Evolutionary conservation across 1,284 basidiomycete species (phyloP), one percentile per base, ranked within the genome.

Genomic region (Tetrapyrgos nigripes): DNA sequence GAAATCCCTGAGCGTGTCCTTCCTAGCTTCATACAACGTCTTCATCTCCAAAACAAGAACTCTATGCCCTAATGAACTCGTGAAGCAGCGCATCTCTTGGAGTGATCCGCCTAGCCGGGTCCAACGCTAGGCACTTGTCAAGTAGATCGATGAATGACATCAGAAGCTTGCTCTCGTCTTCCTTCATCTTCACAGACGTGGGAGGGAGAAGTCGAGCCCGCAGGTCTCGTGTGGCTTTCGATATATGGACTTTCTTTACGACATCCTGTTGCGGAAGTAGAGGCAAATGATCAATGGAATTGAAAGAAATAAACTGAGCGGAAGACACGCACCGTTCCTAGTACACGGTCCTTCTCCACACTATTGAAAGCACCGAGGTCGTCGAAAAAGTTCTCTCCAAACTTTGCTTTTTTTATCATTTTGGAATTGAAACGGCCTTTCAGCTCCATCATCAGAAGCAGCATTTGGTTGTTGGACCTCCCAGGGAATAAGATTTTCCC

Each of bases 401-500:
- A 98, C 68, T 92, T 89, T 1, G 93, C 92, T 71, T 93, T 96
- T 76, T 97, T 97, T 72, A 98, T 91, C 86, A 96, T 89, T 75
- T 96, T 96, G 65, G 87, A 83, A 66, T 95, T 96, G 76, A 99
- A 93, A 50, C 95, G 87, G 31, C 97, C 97, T 72, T 94, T 96
- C 44, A 97, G 82, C 75, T 98, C 96, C 94, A 96, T 96, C 92
- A 96, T 96, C 61, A 95, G 86, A 60, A 96, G 82, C 13, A 99
- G 81, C 97, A 99, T 98, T 68, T 99, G 96, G 71, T 98, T 98
- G 79, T 99, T 99, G 28, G 92, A 94, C 29, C 94, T 87, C 13
- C 97, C 97, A 0, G 97, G 96, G 72, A 99, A 96, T 28, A 99
- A 86, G 58, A 99, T 99, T 79, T 98, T 98, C 73, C 97, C 97